phyloP scores from a whole-genome alignment of 2,329 filamentous ascomycete genomes.

The Aspergillus jensenii region DNA sequence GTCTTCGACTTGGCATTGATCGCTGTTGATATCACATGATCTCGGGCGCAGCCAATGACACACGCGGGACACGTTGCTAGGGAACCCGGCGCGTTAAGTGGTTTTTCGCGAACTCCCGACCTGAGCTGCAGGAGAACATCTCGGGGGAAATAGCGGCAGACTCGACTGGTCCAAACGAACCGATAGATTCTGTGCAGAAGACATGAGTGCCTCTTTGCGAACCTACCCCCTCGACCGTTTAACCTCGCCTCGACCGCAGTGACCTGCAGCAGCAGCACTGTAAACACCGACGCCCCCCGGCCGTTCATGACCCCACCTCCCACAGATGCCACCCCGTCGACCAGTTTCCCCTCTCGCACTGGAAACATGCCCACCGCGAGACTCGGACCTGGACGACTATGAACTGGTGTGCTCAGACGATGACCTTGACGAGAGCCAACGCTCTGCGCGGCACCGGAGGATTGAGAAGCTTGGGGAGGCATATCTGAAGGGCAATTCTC shows the following conservation, averaged over 20 bases:
- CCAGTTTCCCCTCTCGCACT: constrained; percentile 35
- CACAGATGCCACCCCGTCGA: constrained; percentile 34
- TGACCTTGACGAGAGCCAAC: constrained; percentile 32
- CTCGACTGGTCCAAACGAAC: neutral
- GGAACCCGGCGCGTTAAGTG: constrained; percentile 23
- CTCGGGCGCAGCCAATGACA: neutral
- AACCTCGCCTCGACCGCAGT: constrained; percentile 24
- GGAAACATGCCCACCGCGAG: constrained; percentile 31
- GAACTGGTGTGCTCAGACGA: constrained; percentile 40
- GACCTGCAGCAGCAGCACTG: constrained; percentile 19
- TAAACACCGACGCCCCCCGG: constrained; percentile 3
- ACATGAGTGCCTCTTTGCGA: constrained; percentile 17
- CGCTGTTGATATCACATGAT: neutral
- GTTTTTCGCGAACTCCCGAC: constrained; percentile 13
- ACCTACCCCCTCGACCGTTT: constrained; percentile 5
- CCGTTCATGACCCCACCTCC: constrained; percentile 14
- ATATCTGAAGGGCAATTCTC: constrained; percentile 43
- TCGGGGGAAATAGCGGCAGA: neutral
- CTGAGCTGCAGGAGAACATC: neutral
- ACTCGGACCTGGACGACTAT: constrained; percentile 26
- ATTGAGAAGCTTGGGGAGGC: constrained; percentile 43
- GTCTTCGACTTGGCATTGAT: no score
- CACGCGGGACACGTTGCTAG: constrained; percentile 17
- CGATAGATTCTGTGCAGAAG: constrained; percentile 7
- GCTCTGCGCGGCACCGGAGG: constrained; percentile 40